Evolutionary conservation across 345 rosid species (phyloP).

Genomic region (Citropsis articulata): DNA sequence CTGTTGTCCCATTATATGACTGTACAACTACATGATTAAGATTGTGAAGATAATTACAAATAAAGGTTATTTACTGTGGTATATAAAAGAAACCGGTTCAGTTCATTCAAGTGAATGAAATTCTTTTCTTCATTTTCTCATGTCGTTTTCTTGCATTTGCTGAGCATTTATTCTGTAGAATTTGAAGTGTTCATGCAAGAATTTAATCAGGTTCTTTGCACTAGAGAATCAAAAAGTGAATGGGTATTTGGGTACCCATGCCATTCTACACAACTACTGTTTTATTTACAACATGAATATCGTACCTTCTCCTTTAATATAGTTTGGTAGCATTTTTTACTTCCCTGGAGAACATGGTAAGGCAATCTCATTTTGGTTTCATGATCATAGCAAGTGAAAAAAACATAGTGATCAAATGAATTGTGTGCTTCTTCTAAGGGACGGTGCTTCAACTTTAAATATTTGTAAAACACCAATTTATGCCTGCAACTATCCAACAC

Average conservation of each 20-base stretch:
- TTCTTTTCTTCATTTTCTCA: not conserved
- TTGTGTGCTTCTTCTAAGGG: no score
- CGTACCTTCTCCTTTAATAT: not conserved
- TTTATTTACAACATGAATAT: no score
- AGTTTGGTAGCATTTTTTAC: not conserved
- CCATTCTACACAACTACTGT: not conserved
- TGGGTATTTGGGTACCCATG: not conserved
- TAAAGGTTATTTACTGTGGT: conserved; percentile 37
- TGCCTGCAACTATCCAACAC: no score
- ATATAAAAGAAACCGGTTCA: conserved; percentile 13
- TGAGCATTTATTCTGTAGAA: not conserved
- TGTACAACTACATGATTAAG: conserved; percentile 40
- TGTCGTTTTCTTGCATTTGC: not conserved
- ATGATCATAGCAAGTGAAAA: not conserved
- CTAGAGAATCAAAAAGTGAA: not conserved
- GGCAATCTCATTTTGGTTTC: not conserved
- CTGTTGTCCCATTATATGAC: conserved; percentile 28
- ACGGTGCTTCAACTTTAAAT: no score
- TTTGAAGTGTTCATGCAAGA: no score
- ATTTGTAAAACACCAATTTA: no score
- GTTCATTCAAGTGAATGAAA: conserved; percentile 6
- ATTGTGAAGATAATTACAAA: conserved; percentile 69
- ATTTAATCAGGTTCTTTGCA: not conserved
- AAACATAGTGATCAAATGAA: no score
- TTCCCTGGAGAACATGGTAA: not conserved